Conservation (phyloP, 495 filamentous ascomycete genomes). For the Echria macrotheca region DNA sequence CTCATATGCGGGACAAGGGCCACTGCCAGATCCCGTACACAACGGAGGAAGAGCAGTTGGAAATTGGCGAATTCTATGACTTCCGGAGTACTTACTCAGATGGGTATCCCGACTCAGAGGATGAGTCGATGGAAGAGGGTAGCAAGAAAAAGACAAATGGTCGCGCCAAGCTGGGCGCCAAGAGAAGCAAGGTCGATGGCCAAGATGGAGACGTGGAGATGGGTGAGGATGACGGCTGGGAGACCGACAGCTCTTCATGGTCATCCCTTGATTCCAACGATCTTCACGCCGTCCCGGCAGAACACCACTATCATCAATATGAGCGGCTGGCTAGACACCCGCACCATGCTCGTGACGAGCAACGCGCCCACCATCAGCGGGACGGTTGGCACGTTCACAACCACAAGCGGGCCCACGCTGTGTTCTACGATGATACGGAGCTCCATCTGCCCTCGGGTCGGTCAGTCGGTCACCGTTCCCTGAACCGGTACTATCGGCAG, state of each 20-base stretch:
- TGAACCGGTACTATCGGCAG: conserved; percentile 83
- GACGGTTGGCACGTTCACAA: conserved; percentile 74
- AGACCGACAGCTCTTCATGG: conserved; percentile 81
- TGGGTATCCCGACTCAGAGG: conserved; percentile 56
- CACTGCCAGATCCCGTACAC: conserved; percentile 96
- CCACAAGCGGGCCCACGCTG: conserved; percentile 56
- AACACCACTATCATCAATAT: conserved; percentile 55
- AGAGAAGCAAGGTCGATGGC: conserved; percentile 45
- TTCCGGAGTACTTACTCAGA: conserved; percentile 94
- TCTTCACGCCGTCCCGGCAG: conserved; percentile 64
- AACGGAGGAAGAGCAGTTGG: conserved; percentile 82
- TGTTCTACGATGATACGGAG: conserved; percentile 87
- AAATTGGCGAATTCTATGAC: conserved; percentile 97
- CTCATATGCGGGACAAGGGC: conserved; percentile 93
- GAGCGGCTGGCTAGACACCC: conserved; percentile 55
- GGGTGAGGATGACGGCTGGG: conserved; percentile 54
- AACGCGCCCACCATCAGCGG: conserved; percentile 58
- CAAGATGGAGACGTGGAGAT: conserved; percentile 30
- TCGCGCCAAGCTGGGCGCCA: conserved; percentile 52
- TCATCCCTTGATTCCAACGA: conserved; percentile 78
- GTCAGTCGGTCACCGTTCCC: conserved; percentile 83
- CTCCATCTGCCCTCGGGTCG: conserved; percentile 88
- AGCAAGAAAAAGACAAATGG: conserved; percentile 44
- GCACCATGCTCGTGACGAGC: conserved; percentile 60
- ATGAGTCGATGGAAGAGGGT: conserved; percentile 47